Percentiles rank a stretch among this genome's conserved stretches.
phyloP scores from a whole-genome alignment of 129 eudicot species.

The Flaveria brownii region DNA sequence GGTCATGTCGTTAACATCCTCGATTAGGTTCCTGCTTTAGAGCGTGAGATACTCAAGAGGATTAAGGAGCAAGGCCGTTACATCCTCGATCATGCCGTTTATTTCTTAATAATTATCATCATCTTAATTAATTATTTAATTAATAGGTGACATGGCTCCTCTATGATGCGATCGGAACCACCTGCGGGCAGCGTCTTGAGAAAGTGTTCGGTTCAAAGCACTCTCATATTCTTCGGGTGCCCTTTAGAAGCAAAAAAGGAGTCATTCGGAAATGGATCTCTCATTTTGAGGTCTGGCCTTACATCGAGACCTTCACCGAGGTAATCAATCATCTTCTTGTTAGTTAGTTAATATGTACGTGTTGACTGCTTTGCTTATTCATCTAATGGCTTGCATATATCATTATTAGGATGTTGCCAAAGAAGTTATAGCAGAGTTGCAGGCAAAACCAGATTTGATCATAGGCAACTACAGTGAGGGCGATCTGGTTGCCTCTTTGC shows the following conservation, averaged over 20 bases:
- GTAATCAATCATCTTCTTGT: slow-evolving; percentile 24
- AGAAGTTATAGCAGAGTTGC: slow-evolving; percentile 71
- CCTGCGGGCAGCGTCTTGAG: slow-evolving; percentile 93
- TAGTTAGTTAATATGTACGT: too few relatives aligned
- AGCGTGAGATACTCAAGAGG: slow-evolving; percentile 84
- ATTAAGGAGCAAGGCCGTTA: slow-evolving; percentile 98
- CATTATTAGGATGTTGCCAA: slow-evolving; percentile 69
- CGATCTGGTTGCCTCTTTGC: slow-evolving; percentile 82
- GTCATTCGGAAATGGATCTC: slow-evolving; percentile 96
- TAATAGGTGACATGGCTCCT: slow-evolving; percentile 80
- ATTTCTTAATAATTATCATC: too few relatives aligned
- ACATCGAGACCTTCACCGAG: slow-evolving; percentile 98
- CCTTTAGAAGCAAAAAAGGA: slow-evolving; percentile 92
- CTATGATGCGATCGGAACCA: slow-evolving; percentile 97
- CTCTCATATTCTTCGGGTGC: slow-evolving; percentile 89
- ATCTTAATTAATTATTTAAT: not conserved
- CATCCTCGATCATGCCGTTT: slow-evolving; percentile 17
- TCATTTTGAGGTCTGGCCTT: slow-evolving; percentile 98
- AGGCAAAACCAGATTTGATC: slow-evolving; percentile 86
- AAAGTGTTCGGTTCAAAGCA: slow-evolving; percentile 87
- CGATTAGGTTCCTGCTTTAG: slow-evolving; percentile 97
- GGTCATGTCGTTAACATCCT: slow-evolving; percentile 97
- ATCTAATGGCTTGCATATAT: too few relatives aligned
- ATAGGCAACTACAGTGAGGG: slow-evolving; percentile 97
- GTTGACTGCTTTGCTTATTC: too few relatives aligned